phyloP scores from a whole-genome alignment of 2,329 filamentous ascomycete genomes.

The Aspergillus persii region DNA sequence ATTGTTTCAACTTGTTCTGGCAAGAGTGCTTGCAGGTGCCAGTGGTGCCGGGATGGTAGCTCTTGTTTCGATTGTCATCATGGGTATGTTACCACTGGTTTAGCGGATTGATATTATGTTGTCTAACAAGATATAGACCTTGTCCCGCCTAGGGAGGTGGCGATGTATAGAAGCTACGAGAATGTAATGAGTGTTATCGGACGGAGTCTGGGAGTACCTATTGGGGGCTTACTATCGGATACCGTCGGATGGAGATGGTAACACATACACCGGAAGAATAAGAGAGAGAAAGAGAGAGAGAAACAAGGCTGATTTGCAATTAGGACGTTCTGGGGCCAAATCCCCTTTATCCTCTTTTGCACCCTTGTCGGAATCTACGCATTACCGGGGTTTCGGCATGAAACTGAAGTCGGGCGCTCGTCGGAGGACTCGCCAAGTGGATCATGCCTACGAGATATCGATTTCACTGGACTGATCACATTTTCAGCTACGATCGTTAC shows the following conservation, averaged over 20 bases:
- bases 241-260: constrained; percentile 69
- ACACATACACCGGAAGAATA: background rate
- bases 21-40: no score
- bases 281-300: background rate
- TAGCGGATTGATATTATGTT: background rate
- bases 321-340: constrained; percentile 54
- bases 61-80: constrained; percentile 43
- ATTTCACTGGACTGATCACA: constrained; percentile 11
- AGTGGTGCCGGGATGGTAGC: constrained; percentile 30
- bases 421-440: background rate
- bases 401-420: background rate
- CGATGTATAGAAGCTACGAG: constrained; percentile 45
- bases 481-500: constrained; percentile 7
- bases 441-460: constrained; percentile 2
- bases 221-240: constrained; percentile 69
- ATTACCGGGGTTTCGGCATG: constrained; percentile 1
- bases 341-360: constrained; percentile 55
- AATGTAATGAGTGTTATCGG: constrained; percentile 46
- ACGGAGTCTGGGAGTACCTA: constrained; percentile 59
- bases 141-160: constrained; percentile 44
- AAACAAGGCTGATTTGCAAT: background rate
- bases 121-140: constrained; percentile 31
- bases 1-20: constrained; percentile 3
- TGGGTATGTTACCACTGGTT: constrained; percentile 9
- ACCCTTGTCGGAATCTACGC: constrained; percentile 36